Evolutionary conservation across 345 rosid genomes (phyloP).

Genomic region (Bruguiera sexangula): DNA sequence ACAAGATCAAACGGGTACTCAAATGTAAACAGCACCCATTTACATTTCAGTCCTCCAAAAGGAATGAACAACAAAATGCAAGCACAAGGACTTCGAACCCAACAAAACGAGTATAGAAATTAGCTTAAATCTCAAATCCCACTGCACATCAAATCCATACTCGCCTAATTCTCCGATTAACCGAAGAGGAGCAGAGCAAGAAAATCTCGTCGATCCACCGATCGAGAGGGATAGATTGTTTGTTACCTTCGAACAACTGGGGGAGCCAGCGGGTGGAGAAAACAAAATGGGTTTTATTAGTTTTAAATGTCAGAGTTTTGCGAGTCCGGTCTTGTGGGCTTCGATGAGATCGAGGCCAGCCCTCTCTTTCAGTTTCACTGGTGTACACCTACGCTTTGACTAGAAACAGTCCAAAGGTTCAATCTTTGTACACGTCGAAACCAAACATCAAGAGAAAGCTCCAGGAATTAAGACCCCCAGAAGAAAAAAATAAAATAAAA

Average conservation of each 20-base stretch:
- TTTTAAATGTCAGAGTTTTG: neutral
- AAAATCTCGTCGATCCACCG: neutral
- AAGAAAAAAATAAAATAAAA: too few species aligned
- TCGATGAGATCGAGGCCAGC: neutral
- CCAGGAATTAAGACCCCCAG: too few species aligned
- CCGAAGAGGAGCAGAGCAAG: neutral
- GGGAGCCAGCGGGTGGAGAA: neutral
- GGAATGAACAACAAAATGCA: neutral
- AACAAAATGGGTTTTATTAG: neutral
- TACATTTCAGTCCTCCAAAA: neutral
- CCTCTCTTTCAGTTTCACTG: neutral
- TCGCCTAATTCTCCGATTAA: neutral
- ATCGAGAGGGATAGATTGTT: neutral
- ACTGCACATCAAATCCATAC: neutral
- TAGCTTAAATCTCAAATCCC: neutral
- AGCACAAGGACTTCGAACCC: neutral
- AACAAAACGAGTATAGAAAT: neutral
- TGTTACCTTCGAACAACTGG: neutral
- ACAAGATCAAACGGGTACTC: neutral
- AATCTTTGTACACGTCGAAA: neutral
- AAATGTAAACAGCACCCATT: too few species aligned
- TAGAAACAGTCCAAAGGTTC: neutral
- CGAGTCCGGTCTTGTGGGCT: neutral
- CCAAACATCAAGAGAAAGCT: too few species aligned
- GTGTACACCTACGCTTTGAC: neutral